phyloP scores from a whole-genome alignment of 257 asterid genomes.

The Primulina eburnea region DNA sequence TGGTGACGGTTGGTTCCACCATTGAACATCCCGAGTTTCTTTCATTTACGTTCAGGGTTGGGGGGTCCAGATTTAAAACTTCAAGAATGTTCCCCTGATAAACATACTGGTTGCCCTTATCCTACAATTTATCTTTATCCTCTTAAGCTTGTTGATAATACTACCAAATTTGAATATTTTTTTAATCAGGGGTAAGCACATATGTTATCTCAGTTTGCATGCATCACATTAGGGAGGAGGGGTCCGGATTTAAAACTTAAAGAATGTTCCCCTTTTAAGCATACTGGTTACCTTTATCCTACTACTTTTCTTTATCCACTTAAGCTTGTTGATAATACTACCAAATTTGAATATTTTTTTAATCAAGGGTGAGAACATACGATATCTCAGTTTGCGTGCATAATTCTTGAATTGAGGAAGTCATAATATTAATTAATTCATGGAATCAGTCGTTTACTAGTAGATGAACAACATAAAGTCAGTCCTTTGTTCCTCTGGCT shows the following conservation, averaged over 20 bases:
- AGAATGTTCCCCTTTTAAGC: background rate
- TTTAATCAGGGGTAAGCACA: conserved; percentile 7
- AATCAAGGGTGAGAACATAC: conserved; percentile 6
- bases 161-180: background rate
- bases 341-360: conserved; percentile 6
- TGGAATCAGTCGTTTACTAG: background rate
- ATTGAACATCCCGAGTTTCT: background rate
- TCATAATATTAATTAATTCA: conserved; percentile 5
- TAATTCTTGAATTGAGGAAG: conserved; percentile 15
- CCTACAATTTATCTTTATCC: background rate
- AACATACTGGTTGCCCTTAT: background rate
- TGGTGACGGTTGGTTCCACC: too few relatives aligned
- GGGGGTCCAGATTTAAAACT: background rate
- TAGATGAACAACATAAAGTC: too few relatives aligned
- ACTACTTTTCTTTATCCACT: background rate
- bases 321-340: conserved; percentile 1
- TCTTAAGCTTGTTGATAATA: conserved; percentile 5
- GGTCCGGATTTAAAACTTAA: too few relatives aligned
- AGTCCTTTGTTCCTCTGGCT: background rate
- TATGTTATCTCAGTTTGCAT: background rate
- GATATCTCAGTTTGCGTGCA: background rate
- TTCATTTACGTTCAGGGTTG: background rate
- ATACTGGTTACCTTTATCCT: background rate
- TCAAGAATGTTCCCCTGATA: background rate
- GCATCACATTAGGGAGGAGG: background rate